Evolutionary conservation across 805 yeast genomes (phyloP).

Genomic region (Wickerhamiella brachini): DNA sequence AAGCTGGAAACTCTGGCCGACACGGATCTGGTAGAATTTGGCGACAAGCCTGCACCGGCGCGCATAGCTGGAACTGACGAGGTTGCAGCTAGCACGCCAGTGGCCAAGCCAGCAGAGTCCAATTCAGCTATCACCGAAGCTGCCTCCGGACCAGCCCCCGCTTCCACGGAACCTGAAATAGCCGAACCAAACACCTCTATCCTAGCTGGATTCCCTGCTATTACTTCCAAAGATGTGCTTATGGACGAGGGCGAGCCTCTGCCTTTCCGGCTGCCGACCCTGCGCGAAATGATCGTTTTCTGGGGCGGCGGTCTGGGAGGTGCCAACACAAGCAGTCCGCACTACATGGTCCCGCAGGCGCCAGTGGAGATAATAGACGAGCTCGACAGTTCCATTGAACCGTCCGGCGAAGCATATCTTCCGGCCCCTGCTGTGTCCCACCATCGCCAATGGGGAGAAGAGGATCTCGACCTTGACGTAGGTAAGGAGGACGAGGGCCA

Average conservation of each 20-base stretch:
- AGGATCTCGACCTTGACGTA: not conserved
- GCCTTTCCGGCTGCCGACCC: slow-evolving; percentile 56
- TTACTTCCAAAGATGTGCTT: slow-evolving; percentile 16
- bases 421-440: not conserved
- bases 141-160: not conserved
- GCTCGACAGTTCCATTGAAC: slow-evolving; percentile 5
- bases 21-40: too few relatives aligned
- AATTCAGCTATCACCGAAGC: not conserved
- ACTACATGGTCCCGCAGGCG: slow-evolving; percentile 13
- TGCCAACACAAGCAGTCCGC: slow-evolving; percentile 24
- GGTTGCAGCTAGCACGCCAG: not conserved
- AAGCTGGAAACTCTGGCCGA: too few relatives aligned
- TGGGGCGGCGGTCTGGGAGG: slow-evolving; percentile 73
- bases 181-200: slow-evolving; percentile 4
- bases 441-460: slow-evolving; percentile 1
- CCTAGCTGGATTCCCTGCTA: slow-evolving; percentile 6
- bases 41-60: too few relatives aligned
- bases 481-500: not conserved
- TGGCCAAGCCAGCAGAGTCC: not conserved
- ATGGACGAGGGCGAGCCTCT: slow-evolving; percentile 24
- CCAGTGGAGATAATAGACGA: slow-evolving; percentile 12
- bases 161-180: too few relatives aligned
- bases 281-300: slow-evolving; percentile 52
- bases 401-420: not conserved
- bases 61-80: too few relatives aligned